Evolutionary conservation across 257 asterid species (phyloP), one percentile per base, ranked within the genome.

Genomic region (Solanum arcanum): DNA sequence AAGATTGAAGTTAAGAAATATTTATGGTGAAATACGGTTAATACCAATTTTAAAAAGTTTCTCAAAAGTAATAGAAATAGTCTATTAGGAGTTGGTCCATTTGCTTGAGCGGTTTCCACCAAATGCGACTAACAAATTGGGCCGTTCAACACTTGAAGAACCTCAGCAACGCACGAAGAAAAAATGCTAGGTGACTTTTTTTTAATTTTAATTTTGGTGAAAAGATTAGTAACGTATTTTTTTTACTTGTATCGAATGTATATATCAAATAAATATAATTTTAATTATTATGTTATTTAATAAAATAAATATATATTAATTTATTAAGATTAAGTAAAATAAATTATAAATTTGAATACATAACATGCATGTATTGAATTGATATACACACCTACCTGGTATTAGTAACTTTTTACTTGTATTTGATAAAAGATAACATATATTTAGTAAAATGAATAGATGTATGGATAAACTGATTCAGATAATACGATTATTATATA

Each of bases 311-410:
- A 37, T 37, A 37, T 6, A 37, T 37, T 37, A 37, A 37, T 5
- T 37, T 0, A 37, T 37, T 6, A 37, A 37, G 2, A 37, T 37
- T 37, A 37, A 37, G 7, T 5, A 37, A 37, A 37, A 35, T 35
- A 5, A 35, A 37, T 37, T 37, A 37, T 37, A 5, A 37, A 37
- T 37, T 5, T 5, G 6, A 37, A 37, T 0, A 37, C 7, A 37
- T 37, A 37, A 37, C 2, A 37, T 37, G 39, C 39, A 37, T 37
- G 7, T 37, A 37, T 37, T 37, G 39, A 37, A 37, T 37, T 5
- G 39, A 0, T 35, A 35, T 35, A 35, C 0, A 35, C 7, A 35
- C 1, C 0, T 35, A 35, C 1, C 0, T 35, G 7, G 6, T 35
- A 5, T 35, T 35, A 5, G 0, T 52, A 16, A 52, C 2, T 6